Percentiles rank a stretch among this genome's conserved stretches.
These are phyloP conservation scores for Berberis thunbergii DNA, from an alignment of 164 flowering plant genomes.

Conservation along the genomic window DNA sequence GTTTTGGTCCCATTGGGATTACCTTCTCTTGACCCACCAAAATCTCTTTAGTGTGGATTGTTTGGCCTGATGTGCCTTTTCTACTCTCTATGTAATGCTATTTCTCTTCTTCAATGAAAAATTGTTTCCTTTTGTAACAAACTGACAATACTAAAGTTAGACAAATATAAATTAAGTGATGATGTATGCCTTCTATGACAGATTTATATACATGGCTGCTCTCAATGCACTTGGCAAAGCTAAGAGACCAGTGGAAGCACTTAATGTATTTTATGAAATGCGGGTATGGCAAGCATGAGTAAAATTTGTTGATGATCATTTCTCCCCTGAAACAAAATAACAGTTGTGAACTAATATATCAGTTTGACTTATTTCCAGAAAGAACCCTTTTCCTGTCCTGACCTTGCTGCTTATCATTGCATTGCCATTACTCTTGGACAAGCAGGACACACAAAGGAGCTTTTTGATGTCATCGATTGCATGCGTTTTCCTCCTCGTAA, in stretches of 20 bases:
- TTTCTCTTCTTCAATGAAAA: too few relatives aligned
- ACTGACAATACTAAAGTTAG: too few relatives aligned
- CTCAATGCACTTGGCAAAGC: slow-evolving; percentile 84
- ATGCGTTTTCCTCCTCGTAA: slow-evolving; percentile 75
- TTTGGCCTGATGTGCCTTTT: too few relatives aligned
- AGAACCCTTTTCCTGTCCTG: slow-evolving; percentile 73
- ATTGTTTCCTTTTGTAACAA: too few relatives aligned
- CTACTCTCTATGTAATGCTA: too few relatives aligned
- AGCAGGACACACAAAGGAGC: slow-evolving; percentile 87
- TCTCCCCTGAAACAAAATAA: neutral
- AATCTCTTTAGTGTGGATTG: too few relatives aligned
- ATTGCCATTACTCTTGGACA: slow-evolving; percentile 95
- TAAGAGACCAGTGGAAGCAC: slow-evolving; percentile 84
- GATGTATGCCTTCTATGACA: slow-evolving; percentile 11
- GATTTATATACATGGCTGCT: slow-evolving; percentile 74
- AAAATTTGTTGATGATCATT: neutral
- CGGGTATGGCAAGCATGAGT: slow-evolving; percentile 40
- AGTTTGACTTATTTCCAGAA: slow-evolving; percentile 30
- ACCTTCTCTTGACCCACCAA: too few relatives aligned
- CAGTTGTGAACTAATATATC: neutral
- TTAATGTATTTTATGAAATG: slow-evolving; percentile 68
- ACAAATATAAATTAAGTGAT: too few relatives aligned
- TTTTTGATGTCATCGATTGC: slow-evolving; percentile 85
- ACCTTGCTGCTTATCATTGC: slow-evolving; percentile 73
- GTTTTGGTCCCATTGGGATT: too few relatives aligned